Evolutionary conservation across 169 alveolate species (phyloP).

Genomic region (Eimeria brunetti): DNA sequence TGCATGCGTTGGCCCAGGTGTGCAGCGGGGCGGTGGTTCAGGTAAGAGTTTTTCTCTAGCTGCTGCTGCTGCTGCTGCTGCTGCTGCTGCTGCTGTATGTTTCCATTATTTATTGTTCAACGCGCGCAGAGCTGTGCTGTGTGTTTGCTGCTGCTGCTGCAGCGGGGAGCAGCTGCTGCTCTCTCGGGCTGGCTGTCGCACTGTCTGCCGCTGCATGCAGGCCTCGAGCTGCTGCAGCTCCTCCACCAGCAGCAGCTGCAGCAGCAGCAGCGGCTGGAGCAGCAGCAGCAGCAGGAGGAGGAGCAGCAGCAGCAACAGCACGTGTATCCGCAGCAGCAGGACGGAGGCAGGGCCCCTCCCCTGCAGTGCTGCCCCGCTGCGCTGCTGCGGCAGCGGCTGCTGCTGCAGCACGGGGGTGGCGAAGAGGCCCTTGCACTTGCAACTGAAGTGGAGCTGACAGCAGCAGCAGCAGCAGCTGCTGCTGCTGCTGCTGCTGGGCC

Average conservation of each 20-base stretch:
- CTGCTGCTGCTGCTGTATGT: not conserved
- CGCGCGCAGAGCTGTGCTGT: not conserved
- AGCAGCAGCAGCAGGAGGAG: not conserved
- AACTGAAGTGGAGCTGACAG: slow-evolving; percentile 50
- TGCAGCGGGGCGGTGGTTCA: not conserved
- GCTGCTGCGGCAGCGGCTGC: slow-evolving; percentile 58
- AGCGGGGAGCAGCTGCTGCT: slow-evolving; percentile 13
- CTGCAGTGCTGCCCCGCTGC: slow-evolving; percentile 22
- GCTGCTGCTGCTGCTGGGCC: slow-evolving; percentile 59
- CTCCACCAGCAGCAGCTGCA: slow-evolving; percentile 33
- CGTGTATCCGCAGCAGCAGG: not conserved
- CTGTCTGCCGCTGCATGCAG: slow-evolving; percentile 30
- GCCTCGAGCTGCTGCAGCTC: slow-evolving; percentile 60
- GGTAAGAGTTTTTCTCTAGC: not conserved
- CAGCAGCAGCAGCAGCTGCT: slow-evolving; percentile 70
- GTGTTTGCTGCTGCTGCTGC: slow-evolving; percentile 41
- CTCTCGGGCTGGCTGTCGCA: slow-evolving; percentile 53
- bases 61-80: slow-evolving; percentile 4
- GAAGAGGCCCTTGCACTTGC: slow-evolving; percentile 67
- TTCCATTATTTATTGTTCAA: not conserved
- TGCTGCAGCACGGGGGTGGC: slow-evolving; percentile 70
- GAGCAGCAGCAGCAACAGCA: slow-evolving; percentile 10
- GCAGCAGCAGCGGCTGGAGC: slow-evolving; percentile 29
- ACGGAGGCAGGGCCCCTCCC: not conserved
- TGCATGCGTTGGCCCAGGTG: not conserved